Evolutionary conservation across 768 basidiomycete genomes (phyloP), one percentile per base, ranked within the genome.

Genomic region (Rhizopogon rudus): DNA sequence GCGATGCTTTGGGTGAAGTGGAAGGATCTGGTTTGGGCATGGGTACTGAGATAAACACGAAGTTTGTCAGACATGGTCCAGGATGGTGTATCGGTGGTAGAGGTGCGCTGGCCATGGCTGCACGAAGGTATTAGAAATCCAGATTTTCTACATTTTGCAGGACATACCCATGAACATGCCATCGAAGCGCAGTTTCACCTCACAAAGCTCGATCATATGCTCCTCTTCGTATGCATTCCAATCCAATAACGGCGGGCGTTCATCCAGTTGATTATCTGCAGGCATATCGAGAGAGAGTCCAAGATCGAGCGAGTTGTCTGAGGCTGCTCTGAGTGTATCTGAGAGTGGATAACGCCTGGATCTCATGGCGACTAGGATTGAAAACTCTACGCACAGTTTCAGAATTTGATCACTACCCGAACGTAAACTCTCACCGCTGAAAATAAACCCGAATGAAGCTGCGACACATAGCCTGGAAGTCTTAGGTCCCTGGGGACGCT

Each of bases 161-260:
- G 42, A 33, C 78, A 57, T 70, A 84, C 83, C 69, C 56, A 80
- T 74, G 6, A 58, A 53, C 35, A 57, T 35, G 35, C 77, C 75
- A 54, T 83, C 78, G 51, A 78, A 80, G 35, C 71, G 67, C 14
- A 88, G 63, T 29, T 75, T 75, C 9, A 87, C 75, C 67, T 87
- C 83, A 52, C 74, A 81, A n/a, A 89, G 58, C 37, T 86, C 80
- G 57, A 90, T 80, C 2, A 66, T 74, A 6, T 72, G 69, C 51
- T 87, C 84, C 63, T 87, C 86, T 5, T 82, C 79, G 69, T 80
- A 80, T 43, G 73, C 68, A 46, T 86, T 84, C 78, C 80, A 77
- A 41, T 77, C 71, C 3, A 67, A 52, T 9, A 65, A 50, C 28
- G 62, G 54, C 16, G 52, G 46, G 29, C 43, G 57, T n/a, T 71